Evolutionary conservation across 495 filamentous ascomycete genomes (phyloP).

Genomic region (Pyrenula massariospora): DNA sequence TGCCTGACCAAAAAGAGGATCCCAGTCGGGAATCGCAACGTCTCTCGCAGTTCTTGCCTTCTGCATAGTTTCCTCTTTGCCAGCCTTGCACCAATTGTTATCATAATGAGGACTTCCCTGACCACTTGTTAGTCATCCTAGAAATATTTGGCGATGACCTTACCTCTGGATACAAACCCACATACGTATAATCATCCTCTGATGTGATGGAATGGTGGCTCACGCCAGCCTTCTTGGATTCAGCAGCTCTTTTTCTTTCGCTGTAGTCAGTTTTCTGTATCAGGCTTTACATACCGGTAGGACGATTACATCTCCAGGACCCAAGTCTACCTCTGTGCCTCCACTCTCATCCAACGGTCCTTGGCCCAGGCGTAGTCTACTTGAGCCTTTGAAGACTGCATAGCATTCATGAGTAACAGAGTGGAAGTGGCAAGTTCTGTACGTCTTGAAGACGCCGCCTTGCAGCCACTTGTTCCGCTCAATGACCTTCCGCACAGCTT

Average conservation of each 20-base stretch:
- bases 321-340: constrained; percentile 19
- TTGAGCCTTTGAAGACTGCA: constrained; percentile 21
- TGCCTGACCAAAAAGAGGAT: constrained; percentile 1
- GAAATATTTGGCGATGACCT: neutral
- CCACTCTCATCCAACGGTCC: constrained; percentile 19
- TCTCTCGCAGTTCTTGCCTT: constrained; percentile 1
- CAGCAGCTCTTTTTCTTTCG: neutral
- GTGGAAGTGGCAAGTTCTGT: constrained; percentile 21
- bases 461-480: constrained; percentile 24
- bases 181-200: constrained; percentile 24
- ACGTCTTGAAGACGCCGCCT: constrained; percentile 24
- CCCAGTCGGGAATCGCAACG: neutral
- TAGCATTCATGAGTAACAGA: constrained; percentile 27
- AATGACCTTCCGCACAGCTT: constrained; percentile 11
- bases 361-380: constrained; percentile 17
- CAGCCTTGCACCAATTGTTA: constrained; percentile 2
- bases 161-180: constrained; percentile 27
- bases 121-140: neutral
- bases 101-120: constrained; percentile 1
- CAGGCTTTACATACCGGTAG: constrained; percentile 10
- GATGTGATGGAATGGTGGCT: constrained; percentile 20
- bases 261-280: neutral
- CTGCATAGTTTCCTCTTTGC: neutral
- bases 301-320: constrained; percentile 21
- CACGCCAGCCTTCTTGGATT: constrained; percentile 18